phyloP scores from a whole-genome alignment of 495 filamentous ascomycete genomes.

The Alectoria sarmentosa region DNA sequence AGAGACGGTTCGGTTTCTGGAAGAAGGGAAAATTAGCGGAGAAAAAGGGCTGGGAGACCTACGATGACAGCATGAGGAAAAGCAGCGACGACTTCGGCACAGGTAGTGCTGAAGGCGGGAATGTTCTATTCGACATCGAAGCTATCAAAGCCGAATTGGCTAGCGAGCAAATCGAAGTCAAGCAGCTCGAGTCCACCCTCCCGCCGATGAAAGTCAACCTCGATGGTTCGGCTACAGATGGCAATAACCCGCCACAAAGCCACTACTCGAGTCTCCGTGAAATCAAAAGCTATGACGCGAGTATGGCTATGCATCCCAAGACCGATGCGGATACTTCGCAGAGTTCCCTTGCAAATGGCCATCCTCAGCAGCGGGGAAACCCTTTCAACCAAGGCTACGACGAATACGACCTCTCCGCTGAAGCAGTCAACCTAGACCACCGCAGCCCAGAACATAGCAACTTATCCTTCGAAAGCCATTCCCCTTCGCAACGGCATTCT shows the following conservation, averaged over 20 bases:
- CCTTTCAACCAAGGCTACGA: conserved; percentile 33
- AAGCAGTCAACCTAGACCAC: conserved; percentile 13
- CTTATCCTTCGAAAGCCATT: conserved; percentile 22
- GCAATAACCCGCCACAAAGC: conserved; percentile 19
- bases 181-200: conserved; percentile 78
- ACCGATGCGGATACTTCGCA: conserved; percentile 22
- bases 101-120: conserved; percentile 27
- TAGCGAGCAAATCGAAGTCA: conserved; percentile 65
- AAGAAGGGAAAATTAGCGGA: conserved; percentile 63
- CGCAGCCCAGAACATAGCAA: background rate
- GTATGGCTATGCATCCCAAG: conserved; percentile 10
- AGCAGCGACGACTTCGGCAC: conserved; percentile 33
- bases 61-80: conserved; percentile 51
- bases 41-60: conserved; percentile 94
- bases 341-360: conserved; percentile 16
- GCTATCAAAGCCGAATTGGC: conserved; percentile 84
- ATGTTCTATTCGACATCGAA: conserved; percentile 90
- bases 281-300: conserved; percentile 42
- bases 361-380: conserved; percentile 15
- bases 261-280: conserved; percentile 37
- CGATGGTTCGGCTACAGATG: conserved; percentile 31
- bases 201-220: conserved; percentile 80
- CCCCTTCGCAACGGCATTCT: conserved; percentile 7
- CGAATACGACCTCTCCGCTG: conserved; percentile 27
- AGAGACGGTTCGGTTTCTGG: conserved; percentile 73